Evolutionary conservation across 176 grass and related monocot species (phyloP).

Genomic region (Oryza glumipatula): DNA sequence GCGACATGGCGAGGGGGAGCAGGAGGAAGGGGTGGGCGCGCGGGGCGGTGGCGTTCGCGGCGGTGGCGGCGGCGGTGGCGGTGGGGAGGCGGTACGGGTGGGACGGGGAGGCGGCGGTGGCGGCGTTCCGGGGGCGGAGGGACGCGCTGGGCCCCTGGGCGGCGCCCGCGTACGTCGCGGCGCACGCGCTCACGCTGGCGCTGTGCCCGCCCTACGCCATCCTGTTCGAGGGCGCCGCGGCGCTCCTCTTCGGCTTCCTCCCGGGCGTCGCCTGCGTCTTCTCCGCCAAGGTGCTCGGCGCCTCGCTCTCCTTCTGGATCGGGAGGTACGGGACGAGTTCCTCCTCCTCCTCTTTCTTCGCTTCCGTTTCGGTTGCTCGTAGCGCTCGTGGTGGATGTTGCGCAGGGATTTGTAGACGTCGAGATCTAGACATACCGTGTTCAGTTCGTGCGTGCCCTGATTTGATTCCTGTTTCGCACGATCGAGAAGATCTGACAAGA

Average conservation of each 20-base stretch:
- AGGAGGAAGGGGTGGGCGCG: constrained; percentile 29
- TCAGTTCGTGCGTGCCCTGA: neutral
- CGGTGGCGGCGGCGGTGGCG: constrained; percentile 21
- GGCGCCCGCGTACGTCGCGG: constrained; percentile 69
- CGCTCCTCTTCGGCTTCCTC: constrained; percentile 87
- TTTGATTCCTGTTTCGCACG: neutral
- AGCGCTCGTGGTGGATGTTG: neutral
- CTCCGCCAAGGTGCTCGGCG: constrained; percentile 90
- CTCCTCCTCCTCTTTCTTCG: neutral
- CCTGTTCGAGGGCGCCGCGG: constrained; percentile 85
- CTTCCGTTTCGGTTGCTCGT: neutral
- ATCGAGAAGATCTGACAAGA: neutral
- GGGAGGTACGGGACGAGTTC: constrained; percentile 56
- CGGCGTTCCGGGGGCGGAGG: constrained; percentile 44
- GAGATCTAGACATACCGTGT: constrained; percentile 26
- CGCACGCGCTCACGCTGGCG: constrained; percentile 84
- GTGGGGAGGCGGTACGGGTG: constrained; percentile 63
- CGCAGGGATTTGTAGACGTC: neutral
- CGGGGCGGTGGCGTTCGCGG: constrained; percentile 36
- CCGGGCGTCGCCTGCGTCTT: constrained; percentile 89
- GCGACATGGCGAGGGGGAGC: constrained; percentile 32
- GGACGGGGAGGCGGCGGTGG: constrained; percentile 60
- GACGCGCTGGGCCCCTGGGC: constrained; percentile 75
- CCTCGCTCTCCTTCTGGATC: constrained; percentile 99
- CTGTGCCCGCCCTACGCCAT: constrained; percentile 89